These are phyloP conservation scores for Puccinellia tenuiflora DNA, from an alignment of 176 grass and related monocot genomes.

Conservation along the genomic window DNA sequence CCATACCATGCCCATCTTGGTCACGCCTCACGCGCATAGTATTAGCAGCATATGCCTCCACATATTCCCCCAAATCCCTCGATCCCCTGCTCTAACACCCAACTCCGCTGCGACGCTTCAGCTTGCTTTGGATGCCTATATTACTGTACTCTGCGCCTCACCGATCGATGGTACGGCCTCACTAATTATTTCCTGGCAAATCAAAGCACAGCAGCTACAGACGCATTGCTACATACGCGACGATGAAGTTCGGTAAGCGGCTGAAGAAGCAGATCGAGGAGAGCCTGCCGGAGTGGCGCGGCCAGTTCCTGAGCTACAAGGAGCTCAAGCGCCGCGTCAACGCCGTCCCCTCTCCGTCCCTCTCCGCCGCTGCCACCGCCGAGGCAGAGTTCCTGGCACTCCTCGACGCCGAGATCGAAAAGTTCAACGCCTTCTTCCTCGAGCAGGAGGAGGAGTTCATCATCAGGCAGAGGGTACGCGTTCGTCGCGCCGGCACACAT, in stretches of 20 bases:
- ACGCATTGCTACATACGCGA: not conserved
- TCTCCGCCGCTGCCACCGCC: conserved; percentile 19
- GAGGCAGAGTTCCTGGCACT: conserved; percentile 59
- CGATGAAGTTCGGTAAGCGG: conserved; percentile 92
- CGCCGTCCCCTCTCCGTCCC: conserved; percentile 32
- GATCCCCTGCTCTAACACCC: conserved; percentile 17
- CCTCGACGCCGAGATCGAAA: conserved; percentile 80
- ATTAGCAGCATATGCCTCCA: conserved; percentile 67
- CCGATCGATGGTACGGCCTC: not conserved
- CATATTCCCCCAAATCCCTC: conserved; percentile 47
- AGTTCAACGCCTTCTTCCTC: conserved; percentile 86
- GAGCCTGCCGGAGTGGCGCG: conserved; percentile 82
- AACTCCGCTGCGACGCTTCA: not conserved
- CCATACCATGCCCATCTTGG: not conserved
- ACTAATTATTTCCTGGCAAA: not conserved
- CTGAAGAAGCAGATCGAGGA: conserved; percentile 87
- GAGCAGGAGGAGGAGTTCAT: conserved; percentile 95
- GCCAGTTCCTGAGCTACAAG: conserved; percentile 83
- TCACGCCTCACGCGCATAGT: conserved; percentile 25
- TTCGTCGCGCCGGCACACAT: not conserved
- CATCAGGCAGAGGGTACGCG: conserved; percentile 59
- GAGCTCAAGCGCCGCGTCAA: conserved; percentile 76
- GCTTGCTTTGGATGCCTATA: conserved; percentile 2
- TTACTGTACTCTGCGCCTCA: not conserved
- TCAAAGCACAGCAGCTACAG: not conserved